These are phyloP conservation scores for Amesomyces nigricolor DNA, from an alignment of 2,329 filamentous ascomycete species.

Conservation along the genomic window DNA sequence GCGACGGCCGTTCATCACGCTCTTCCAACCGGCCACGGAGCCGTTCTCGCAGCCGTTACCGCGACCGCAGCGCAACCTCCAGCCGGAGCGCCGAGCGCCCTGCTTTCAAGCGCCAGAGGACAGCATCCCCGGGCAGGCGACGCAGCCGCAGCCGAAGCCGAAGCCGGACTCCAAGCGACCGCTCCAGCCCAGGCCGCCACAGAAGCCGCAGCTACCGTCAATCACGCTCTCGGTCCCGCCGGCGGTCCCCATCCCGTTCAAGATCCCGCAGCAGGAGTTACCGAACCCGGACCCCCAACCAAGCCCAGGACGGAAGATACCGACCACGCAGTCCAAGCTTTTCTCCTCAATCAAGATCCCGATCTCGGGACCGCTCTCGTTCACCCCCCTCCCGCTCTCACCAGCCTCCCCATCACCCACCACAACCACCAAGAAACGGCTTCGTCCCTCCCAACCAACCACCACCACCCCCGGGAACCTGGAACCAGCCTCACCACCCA, in stretches of 20 bases:
- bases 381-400: constrained; percentile 19
- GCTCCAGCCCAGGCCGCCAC: constrained; percentile 18
- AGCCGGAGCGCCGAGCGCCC: constrained; percentile 35
- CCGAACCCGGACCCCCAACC: constrained; percentile 15
- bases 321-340: constrained; percentile 16
- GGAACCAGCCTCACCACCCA: constrained; percentile 6
- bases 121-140: constrained; percentile 27
- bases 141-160: constrained; percentile 24
- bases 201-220: constrained; percentile 23
- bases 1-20: constrained; percentile 19
- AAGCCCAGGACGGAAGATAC: constrained; percentile 20
- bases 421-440: constrained; percentile 17
- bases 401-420: constrained; percentile 14
- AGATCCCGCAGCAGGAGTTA: constrained; percentile 23
- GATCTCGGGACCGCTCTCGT: constrained; percentile 23
- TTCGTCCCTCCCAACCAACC: constrained; percentile 18
- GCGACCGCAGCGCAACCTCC: constrained; percentile 29
- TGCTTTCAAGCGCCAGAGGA: constrained; percentile 36
- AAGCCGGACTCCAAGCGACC: constrained; percentile 22
- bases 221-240: constrained; percentile 27
- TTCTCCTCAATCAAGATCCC: constrained; percentile 9
- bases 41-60: constrained; percentile 28
- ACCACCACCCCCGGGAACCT: constrained; percentile 22
- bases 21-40: constrained; percentile 30
- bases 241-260: constrained; percentile 21